These are phyloP conservation scores for Puccinia horiana DNA, from an alignment of 1,284 basidiomycete genomes.

Conservation along the genomic window DNA sequence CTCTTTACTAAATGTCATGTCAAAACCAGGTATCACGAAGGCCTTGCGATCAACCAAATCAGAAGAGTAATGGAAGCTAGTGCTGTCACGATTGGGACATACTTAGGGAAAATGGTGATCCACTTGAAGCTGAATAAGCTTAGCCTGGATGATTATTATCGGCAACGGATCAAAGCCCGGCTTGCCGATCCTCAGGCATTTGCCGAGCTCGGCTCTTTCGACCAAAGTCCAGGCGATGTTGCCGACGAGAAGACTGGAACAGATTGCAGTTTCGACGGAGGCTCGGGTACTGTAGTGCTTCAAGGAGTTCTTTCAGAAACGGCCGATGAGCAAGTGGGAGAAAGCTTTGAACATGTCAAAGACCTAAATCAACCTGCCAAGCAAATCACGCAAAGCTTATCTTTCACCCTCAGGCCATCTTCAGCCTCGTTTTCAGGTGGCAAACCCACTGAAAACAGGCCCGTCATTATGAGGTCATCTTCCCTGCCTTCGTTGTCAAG, in stretches of 20 bases:
- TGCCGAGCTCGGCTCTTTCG: neutral
- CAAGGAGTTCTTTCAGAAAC: neutral
- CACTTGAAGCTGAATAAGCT: slow-evolving; percentile 5
- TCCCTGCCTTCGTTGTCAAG: neutral
- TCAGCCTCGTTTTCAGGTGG: no score
- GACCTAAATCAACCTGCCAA: neutral
- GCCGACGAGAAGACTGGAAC: neutral
- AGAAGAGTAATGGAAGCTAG: neutral
- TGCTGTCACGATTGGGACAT: neutral
- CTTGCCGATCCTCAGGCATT: neutral
- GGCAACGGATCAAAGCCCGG: neutral
- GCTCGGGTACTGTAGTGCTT: neutral
- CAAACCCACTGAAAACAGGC: no score
- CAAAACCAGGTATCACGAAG: slow-evolving; percentile 7
- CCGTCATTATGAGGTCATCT: no score
- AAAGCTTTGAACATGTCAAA: neutral
- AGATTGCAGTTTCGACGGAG: neutral
- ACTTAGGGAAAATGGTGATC: slow-evolving; percentile 1
- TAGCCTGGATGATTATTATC: slow-evolving; percentile 14
- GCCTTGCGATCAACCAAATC: neutral
- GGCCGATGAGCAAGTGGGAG: neutral
- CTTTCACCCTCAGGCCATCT: no score
- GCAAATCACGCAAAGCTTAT: no score
- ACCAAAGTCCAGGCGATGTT: neutral
- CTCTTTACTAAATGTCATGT: neutral